Base-by-base conservation (phyloP, 2,329 filamentous ascomycete genomes). In the Epichloe gansuensis region DNA sequence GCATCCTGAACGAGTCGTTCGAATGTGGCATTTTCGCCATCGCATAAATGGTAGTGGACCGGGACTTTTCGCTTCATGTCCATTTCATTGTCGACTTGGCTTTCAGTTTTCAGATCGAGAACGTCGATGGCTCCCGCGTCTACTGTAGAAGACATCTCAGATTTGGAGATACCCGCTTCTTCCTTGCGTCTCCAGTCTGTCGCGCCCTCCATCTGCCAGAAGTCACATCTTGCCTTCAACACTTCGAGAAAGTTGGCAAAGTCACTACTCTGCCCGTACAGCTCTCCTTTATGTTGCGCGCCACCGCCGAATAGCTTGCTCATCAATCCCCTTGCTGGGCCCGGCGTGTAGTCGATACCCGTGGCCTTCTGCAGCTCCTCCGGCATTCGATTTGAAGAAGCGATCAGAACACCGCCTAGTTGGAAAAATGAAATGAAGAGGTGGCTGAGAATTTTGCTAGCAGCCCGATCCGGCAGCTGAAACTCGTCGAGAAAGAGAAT, bases 401-500 rank as follows among this genome's bases (percentile, higher is more conserved):
- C 87, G 39, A 93, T 75, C 15, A 93, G 70, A 0, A 93, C 87
- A 7, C 87, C 87, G 0, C 87, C 87, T 3, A 91, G 74, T 56
- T 90, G 85, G 62, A 91, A 91, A 68, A 91, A 91, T 2, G 78
- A 76, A 6, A 86, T 87, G 64, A 93, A 83, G 2, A 93, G 73
- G 59, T 86, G 85, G 54, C 84, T 87, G 55, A 93, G 70, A 46
- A 91, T 87, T 65, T 90, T 91, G 59, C 81, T 85, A 2, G 85
- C 79, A 2, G 83, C 85, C 57, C 84, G 76, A 65, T 91, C 87
- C 0, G 87, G 87, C 39, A 93, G 75, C 62, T 93, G 87, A 56
- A 93, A 91, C 63, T 93, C 87, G 58, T 91, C 87, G 2, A 91
- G 68, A 59, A 93, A 93, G 13, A 91, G 66, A 36, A 91, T 85